These are phyloP conservation scores for Penicillium dipodomyicola DNA, from an alignment of 495 filamentous ascomycete species.

Conservation along the genomic window DNA sequence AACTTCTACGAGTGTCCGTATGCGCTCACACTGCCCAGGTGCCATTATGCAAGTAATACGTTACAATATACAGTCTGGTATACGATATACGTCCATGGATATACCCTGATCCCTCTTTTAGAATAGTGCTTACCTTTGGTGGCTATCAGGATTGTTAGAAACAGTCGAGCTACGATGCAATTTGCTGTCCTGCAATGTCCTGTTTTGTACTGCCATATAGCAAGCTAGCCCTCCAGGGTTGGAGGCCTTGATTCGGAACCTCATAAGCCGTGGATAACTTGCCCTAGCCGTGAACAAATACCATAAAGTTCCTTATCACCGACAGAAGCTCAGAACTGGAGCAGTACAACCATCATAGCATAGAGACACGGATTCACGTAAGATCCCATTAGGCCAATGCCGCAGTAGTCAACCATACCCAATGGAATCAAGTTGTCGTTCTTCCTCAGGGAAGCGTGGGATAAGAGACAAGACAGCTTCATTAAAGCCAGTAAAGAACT, in stretches of 20 bases:
- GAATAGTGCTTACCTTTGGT: background rate
- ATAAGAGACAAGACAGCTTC: conserved; percentile 16
- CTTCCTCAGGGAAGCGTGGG: conserved; percentile 20
- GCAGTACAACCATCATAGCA: background rate
- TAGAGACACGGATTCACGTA: background rate
- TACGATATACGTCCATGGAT: background rate
- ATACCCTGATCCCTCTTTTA: background rate
- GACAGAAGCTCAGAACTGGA: background rate
- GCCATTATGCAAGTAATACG: background rate
- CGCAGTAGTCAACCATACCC: conserved; percentile 52
- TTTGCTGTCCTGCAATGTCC: background rate
- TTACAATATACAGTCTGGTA: background rate
- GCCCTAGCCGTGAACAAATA: background rate
- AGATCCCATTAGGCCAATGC: conserved; percentile 34
- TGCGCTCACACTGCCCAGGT: background rate
- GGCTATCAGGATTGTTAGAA: background rate
- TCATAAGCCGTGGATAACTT: background rate
- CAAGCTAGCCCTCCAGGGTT: background rate
- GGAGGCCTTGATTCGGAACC: background rate
- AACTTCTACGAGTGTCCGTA: background rate
- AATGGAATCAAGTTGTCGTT: conserved; percentile 22
- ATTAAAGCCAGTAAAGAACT: conserved; percentile 23
- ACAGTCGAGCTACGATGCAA: background rate
- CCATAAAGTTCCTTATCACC: background rate
- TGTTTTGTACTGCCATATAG: background rate